phyloP scores from a whole-genome alignment of 106 monocot species.

The Dendrobium officinale region DNA sequence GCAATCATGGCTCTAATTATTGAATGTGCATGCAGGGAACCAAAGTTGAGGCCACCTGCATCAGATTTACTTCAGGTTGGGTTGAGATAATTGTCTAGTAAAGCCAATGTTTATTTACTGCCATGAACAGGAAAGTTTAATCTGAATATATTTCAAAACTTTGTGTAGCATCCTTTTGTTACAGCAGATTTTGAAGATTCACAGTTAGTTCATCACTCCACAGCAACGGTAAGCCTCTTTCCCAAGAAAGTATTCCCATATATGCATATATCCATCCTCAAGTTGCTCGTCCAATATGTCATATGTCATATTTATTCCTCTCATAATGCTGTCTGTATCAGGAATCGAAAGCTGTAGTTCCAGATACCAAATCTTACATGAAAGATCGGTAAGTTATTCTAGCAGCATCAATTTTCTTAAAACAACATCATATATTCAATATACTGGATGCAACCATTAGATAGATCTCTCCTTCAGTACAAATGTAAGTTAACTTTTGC shows the following conservation, averaged over 20 bases:
- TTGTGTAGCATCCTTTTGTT: slow-evolving; percentile 61
- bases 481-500: background rate
- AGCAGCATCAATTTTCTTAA: background rate
- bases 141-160: background rate
- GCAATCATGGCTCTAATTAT: background rate
- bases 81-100: background rate
- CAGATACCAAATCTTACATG: slow-evolving; percentile 12
- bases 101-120: background rate
- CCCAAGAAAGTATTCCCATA: background rate
- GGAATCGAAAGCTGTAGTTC: slow-evolving; percentile 21
- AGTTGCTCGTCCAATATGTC: background rate
- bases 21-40: slow-evolving; percentile 42
- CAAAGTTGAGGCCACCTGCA: slow-evolving; percentile 54
- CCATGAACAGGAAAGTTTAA: background rate
- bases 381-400: slow-evolving; percentile 29
- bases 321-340: slow-evolving; percentile 10
- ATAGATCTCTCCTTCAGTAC: background rate
- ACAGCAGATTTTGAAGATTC: slow-evolving; percentile 27
- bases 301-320: background rate
- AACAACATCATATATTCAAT: background rate
- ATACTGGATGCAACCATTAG: background rate
- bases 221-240: slow-evolving; percentile 20
- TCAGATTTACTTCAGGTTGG: slow-evolving; percentile 55
- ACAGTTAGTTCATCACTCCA: slow-evolving; percentile 17
- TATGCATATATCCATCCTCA: background rate